These are phyloP conservation scores for Croton laevigatus DNA, from an alignment of 441 rosid genomes.

Conservation along the genomic window DNA sequence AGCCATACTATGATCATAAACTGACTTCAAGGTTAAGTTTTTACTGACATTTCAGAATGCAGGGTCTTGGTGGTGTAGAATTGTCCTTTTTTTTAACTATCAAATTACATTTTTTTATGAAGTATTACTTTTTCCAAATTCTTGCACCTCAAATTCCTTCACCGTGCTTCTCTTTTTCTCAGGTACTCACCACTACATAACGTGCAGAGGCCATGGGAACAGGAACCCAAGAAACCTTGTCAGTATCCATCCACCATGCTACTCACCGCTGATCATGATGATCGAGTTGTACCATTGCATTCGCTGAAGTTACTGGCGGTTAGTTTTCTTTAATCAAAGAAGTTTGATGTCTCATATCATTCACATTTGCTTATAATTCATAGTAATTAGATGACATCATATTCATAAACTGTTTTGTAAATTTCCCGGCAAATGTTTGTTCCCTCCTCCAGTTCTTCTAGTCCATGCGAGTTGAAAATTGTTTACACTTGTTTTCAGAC, in stretches of 20 bases:
- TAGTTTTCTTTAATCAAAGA: conserved; percentile 26
- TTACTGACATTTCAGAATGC: not conserved
- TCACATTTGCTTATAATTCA: not conserved
- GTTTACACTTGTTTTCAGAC: conserved; percentile 45
- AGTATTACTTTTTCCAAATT: not conserved
- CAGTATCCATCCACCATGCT: conserved; percentile 95
- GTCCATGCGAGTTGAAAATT: no score
- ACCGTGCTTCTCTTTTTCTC: not conserved
- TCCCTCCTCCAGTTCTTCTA: not conserved
- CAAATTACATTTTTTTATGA: not conserved
- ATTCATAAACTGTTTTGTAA: not conserved
- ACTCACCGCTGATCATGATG: conserved; percentile 96
- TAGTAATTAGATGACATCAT: not conserved
- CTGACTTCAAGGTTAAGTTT: not conserved
- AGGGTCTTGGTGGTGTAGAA: no score
- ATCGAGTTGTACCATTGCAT: conserved; percentile 93
- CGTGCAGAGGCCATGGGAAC: conserved; percentile 89
- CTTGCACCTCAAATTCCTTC: not conserved
- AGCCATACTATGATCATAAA: not conserved
- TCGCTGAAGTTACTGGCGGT: conserved; percentile 86
- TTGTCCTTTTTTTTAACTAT: not conserved
- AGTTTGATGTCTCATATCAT: not conserved
- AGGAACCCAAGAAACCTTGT: conserved; percentile 30
- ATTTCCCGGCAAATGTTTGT: not conserved
- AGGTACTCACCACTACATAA: conserved; percentile 97